Percentiles rank a stretch among this genome's conserved stretches.
phyloP scores from a whole-genome alignment of 129 eudicot genomes.

The Centaurea solstitialis region DNA sequence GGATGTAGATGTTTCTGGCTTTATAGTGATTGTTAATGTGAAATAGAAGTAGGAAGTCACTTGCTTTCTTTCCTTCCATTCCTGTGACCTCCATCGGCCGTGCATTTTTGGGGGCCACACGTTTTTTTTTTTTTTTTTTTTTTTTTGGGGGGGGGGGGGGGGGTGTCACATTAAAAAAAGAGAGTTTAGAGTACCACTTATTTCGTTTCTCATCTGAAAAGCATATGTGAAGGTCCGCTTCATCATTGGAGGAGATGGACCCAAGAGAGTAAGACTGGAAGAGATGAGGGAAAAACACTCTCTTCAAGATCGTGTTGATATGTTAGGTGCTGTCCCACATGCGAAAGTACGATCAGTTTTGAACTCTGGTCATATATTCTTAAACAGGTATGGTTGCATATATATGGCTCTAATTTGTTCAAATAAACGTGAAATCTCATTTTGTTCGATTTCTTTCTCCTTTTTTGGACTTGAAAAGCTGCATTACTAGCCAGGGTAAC shows the following conservation, averaged over 20 bases:
- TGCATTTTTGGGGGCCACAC: neutral
- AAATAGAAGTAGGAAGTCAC: neutral
- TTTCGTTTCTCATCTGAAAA: slow-evolving; percentile 26
- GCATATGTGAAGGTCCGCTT: slow-evolving; percentile 69
- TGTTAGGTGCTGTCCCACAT: slow-evolving; percentile 99
- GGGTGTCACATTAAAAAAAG: neutral
- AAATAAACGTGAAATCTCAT: neutral
- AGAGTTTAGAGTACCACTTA: neutral
- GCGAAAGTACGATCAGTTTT: slow-evolving; percentile 92
- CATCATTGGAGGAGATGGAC: slow-evolving; percentile 98
- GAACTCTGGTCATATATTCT: slow-evolving; percentile 89
- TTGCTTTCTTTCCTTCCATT: neutral
- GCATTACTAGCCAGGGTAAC: neutral
- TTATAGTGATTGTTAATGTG: neutral
- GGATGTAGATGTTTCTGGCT: neutral
- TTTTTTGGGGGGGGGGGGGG: too few relatives aligned
- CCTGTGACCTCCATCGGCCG: neutral
- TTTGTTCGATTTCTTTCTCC: neutral
- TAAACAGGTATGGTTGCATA: slow-evolving; percentile 63
- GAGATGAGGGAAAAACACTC: slow-evolving; percentile 99
- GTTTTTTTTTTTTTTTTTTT: too few relatives aligned
- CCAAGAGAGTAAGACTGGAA: slow-evolving; percentile 92
- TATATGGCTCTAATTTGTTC: neutral
- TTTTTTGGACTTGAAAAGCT: neutral
- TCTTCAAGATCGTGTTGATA: slow-evolving; percentile 94